Conservation (phyloP, 345 rosid species). For the Aegle marmelos region DNA sequence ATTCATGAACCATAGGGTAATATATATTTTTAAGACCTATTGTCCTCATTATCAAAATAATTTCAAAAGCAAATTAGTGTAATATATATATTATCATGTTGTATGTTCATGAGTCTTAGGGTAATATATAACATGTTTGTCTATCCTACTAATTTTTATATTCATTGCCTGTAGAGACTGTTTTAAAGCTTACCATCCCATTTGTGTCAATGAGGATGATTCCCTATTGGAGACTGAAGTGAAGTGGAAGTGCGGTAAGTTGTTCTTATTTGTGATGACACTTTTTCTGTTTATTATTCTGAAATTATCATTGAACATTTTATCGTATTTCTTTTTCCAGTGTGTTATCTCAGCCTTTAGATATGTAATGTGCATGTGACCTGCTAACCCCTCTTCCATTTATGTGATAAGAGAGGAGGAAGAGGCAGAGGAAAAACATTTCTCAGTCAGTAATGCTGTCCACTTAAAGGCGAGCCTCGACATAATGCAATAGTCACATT, state of each 20-base stretch:
- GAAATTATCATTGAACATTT: not conserved
- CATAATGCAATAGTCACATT: not conserved
- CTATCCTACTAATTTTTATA: not conserved
- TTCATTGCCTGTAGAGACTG: constrained; percentile 35
- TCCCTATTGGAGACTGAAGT: constrained; percentile 29
- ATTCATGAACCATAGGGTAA: not conserved
- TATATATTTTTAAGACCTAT: not conserved
- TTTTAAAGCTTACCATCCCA: constrained; percentile 44
- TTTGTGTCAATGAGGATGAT: constrained; percentile 34
- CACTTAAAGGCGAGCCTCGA: not conserved
- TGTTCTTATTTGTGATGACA: not conserved
- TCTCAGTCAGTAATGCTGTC: not conserved
- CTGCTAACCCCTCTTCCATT: not conserved
- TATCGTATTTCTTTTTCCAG: not conserved
- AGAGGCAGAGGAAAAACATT: not conserved
- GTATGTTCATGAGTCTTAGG: too few relatives aligned
- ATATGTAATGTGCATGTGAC: not conserved
- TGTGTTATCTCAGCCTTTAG: not conserved
- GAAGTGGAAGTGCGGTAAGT: constrained; percentile 43
- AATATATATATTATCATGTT: too few relatives aligned
- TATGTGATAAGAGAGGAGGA: not conserved
- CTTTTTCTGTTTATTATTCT: not conserved
- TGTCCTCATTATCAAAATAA: not conserved
- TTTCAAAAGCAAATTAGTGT: not conserved
- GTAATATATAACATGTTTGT: not conserved